Conservation (phyloP, 257 asterid genomes). For the Perilla frutescens region DNA sequence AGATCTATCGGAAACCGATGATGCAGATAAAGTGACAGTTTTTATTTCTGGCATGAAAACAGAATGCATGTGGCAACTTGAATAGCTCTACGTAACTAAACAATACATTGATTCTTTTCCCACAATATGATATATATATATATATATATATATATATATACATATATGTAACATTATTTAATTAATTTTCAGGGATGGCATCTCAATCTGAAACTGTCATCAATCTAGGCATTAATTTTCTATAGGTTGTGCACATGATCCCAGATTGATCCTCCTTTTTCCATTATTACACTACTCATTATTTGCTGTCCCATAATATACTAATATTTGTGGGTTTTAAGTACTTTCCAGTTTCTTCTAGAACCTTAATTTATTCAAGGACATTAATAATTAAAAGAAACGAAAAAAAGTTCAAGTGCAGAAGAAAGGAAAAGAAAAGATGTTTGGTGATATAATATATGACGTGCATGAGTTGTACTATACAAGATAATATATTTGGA, state of each 20-base stretch:
- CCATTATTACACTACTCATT: background rate
- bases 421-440: background rate
- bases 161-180: background rate
- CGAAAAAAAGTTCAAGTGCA: no score
- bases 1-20: constrained; percentile 20
- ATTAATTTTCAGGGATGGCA: constrained; percentile 33
- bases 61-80: constrained; percentile 48
- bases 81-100: constrained; percentile 26
- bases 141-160: background rate
- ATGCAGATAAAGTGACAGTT: constrained; percentile 21
- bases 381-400: no score
- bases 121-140: background rate
- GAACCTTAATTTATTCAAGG: no score
- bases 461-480: no score
- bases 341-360: background rate
- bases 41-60: constrained; percentile 32
- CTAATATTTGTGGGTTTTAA: background rate
- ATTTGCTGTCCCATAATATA: constrained; percentile 31
- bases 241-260: constrained; percentile 53
- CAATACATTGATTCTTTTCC: constrained; percentile 5
- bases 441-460: background rate
- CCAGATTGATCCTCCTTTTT: constrained; percentile 48
- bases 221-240: constrained; percentile 33
- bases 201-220: constrained; percentile 45
- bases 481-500: no score